Evolutionary conservation across 352 stramenopile genomes (phyloP).

Genomic region (Phytophthora constricta): DNA sequence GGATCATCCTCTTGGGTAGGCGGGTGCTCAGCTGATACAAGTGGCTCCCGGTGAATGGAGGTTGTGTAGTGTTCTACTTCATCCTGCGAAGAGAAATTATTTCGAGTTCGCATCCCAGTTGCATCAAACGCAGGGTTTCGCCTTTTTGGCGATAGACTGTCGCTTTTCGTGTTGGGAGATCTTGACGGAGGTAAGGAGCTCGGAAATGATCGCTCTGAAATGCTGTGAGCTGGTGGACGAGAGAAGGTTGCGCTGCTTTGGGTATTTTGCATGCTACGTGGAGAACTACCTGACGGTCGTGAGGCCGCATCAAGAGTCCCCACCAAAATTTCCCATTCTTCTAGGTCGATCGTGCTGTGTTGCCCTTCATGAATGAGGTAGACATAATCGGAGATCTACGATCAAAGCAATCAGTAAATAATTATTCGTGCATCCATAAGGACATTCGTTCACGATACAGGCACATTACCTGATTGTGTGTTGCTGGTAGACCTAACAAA

Average conservation of each 20-base stretch:
- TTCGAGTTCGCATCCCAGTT: background rate
- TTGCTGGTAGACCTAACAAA: conserved; percentile 59
- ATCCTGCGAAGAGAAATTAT: background rate
- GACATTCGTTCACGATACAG: background rate
- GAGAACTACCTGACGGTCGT: conserved; percentile 28
- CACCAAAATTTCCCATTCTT: conserved; percentile 76
- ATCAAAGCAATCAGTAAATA: background rate
- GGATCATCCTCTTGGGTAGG: conserved; percentile 36
- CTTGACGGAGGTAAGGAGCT: conserved; percentile 18
- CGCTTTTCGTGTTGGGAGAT: conserved; percentile 11
- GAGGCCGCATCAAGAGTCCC: conserved; percentile 71
- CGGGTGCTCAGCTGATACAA: conserved; percentile 22
- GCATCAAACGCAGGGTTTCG: background rate
- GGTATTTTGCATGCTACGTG: conserved; percentile 4
- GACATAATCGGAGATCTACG: conserved; percentile 74
- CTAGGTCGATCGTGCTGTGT: conserved; percentile 56
- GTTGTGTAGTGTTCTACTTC: conserved; percentile 8
- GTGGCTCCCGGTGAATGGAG: conserved; percentile 14
- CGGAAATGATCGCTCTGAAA: conserved; percentile 7
- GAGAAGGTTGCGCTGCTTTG: conserved; percentile 12
- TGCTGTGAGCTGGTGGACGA: conserved; percentile 15
- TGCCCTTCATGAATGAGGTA: conserved; percentile 75
- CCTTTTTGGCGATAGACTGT: conserved; percentile 6
- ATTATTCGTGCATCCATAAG: background rate
- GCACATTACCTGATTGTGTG: conserved; percentile 63